These are phyloP conservation scores for Chrysosporium queenslandicum DNA, from an alignment of 2,329 filamentous ascomycete species.

Conservation along the genomic window DNA sequence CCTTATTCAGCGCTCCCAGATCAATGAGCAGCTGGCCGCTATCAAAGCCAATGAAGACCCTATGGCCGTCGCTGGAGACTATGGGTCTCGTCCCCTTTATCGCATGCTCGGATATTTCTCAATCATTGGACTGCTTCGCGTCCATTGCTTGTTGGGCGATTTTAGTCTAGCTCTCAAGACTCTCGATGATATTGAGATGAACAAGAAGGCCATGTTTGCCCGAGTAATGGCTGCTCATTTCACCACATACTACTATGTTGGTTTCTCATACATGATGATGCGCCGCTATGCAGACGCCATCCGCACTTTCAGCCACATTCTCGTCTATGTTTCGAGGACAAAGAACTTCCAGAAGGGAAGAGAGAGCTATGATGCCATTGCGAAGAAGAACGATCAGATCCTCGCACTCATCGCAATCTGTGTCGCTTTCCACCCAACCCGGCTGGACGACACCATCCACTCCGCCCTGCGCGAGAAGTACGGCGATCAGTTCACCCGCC, in stretches of 20 bases:
- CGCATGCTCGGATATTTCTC: conserved; percentile 99
- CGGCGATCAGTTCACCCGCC: conserved; percentile 91
- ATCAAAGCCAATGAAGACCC: conserved; percentile 92
- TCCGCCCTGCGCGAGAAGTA: conserved; percentile 97
- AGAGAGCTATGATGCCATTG: conserved; percentile 85
- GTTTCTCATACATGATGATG: conserved; percentile 99
- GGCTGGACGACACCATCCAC: conserved; percentile 98
- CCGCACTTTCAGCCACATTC: conserved; percentile 99
- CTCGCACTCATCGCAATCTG: conserved; percentile 98
- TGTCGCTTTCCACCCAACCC: conserved; percentile 92
- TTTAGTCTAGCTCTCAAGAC: conserved; percentile 98
- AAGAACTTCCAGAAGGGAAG: conserved; percentile 99
- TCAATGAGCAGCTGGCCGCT: conserved; percentile 90
- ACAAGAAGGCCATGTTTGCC: conserved; percentile 99
- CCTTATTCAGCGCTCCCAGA: conserved; percentile 94
- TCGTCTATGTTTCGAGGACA: conserved; percentile 94
- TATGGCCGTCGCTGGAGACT: conserved; percentile 79
- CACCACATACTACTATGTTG: conserved; percentile 99
- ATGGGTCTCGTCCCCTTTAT: conserved; percentile 88
- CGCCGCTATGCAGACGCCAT: conserved; percentile 98
- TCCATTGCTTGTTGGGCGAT: conserved; percentile 93
- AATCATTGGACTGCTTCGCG: conserved; percentile 90
- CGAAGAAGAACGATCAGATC: conserved; percentile 99
- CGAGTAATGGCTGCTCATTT: conserved; percentile 99
- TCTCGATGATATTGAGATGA: conserved; percentile 97